Conservation (phyloP, 108 stramenopile species). For the Skeletonema menzelii region DNA sequence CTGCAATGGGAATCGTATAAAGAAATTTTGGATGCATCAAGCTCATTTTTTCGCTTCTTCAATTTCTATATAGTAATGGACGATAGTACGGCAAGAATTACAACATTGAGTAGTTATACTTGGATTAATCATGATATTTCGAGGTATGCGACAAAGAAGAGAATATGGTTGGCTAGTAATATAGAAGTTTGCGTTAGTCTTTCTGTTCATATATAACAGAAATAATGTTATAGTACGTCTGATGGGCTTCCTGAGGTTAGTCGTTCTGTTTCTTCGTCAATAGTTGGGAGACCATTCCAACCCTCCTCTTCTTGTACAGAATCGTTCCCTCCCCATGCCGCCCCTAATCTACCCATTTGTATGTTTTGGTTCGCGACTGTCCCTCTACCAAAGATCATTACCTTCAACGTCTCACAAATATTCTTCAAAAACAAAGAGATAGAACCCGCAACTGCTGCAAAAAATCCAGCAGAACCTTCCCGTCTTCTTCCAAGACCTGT, state of each 20-base stretch:
- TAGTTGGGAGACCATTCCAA: constrained; percentile 52
- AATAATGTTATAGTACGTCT: no score
- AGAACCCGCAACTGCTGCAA: neutral
- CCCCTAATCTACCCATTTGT: constrained; percentile 27
- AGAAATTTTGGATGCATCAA: neutral
- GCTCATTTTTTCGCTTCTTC: neutral
- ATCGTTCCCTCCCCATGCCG: constrained; percentile 34
- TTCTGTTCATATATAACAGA: no score
- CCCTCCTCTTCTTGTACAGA: constrained; percentile 51
- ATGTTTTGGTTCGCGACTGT: constrained; percentile 40
- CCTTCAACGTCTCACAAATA: constrained; percentile 49
- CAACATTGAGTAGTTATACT: neutral
- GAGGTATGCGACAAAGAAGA: neutral
- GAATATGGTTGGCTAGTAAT: neutral
- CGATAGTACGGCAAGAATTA: neutral
- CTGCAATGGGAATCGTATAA: constrained; percentile 84
- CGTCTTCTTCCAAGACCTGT: constrained; percentile 14
- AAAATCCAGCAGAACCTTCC: constrained; percentile 6
- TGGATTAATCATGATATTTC: no score
- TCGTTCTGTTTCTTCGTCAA: constrained; percentile 12
- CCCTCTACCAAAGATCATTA: constrained; percentile 58
- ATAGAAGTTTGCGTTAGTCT: neutral
- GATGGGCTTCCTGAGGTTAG: no score
- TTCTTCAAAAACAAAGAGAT: constrained; percentile 30
- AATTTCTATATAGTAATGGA: constrained; percentile 1